Evolutionary conservation across 495 filamentous ascomycete species (phyloP).

Genomic region (Cryomyces antarcticus): DNA sequence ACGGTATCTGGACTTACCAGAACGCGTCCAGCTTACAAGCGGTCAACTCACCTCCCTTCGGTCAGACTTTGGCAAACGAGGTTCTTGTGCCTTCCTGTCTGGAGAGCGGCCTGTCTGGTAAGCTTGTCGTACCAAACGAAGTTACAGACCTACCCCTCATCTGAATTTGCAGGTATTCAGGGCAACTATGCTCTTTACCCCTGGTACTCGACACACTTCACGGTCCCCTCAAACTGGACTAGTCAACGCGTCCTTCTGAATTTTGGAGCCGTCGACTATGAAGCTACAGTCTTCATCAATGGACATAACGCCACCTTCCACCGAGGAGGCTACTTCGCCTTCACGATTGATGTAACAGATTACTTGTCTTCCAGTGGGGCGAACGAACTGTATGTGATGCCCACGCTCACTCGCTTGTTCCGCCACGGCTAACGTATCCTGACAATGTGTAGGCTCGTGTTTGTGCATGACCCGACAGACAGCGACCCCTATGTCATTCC

Average conservation of each 20-base stretch:
- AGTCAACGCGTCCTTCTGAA: constrained; percentile 32
- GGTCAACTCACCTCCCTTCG: constrained; percentile 22
- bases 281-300: constrained; percentile 45
- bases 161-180: constrained; percentile 27
- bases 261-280: constrained; percentile 49
- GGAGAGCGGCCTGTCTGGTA: constrained; percentile 32
- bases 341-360: constrained; percentile 36
- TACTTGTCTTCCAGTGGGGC: constrained; percentile 21
- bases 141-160: too few species aligned
- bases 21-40: constrained; percentile 22
- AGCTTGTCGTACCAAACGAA: too few species aligned
- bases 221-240: constrained; percentile 27
- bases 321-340: constrained; percentile 41
- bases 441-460: constrained; percentile 25
- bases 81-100: constrained; percentile 46
- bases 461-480: constrained; percentile 47
- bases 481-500: constrained; percentile 31
- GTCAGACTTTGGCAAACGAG: constrained; percentile 22
- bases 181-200: constrained; percentile 27
- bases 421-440: not conserved
- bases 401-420: not conserved
- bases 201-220: constrained; percentile 39
- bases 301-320: constrained; percentile 31
- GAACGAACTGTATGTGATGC: constrained; percentile 30
- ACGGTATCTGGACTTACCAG: constrained; percentile 47